Conservation (phyloP, 176 grass and related monocot genomes). For the Typha latifolia region DNA sequence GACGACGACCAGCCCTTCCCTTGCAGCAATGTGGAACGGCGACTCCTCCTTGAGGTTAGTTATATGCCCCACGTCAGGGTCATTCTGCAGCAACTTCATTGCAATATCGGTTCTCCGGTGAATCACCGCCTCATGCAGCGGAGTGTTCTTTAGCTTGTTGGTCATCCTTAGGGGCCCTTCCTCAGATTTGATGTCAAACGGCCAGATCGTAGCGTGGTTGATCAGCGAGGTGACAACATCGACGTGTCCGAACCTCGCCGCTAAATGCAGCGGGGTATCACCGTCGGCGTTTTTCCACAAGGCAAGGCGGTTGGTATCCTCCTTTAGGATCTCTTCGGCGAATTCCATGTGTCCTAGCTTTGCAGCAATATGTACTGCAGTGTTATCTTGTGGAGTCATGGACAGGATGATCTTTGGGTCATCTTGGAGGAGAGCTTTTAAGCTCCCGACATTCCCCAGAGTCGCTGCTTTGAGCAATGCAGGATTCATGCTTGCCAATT, state of each 20-base stretch:
- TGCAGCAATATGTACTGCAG: constrained; percentile 55
- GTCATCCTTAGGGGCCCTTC: not conserved
- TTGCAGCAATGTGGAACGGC: constrained; percentile 57
- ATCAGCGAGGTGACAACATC: constrained; percentile 20
- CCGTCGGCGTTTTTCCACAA: constrained; percentile 25
- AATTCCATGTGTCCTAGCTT: constrained; percentile 18
- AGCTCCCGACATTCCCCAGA: constrained; percentile 16
- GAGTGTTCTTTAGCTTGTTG: constrained; percentile 29
- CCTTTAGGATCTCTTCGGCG: constrained; percentile 10
- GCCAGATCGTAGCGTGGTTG: not conserved
- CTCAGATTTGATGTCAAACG: not conserved
- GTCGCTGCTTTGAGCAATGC: constrained; percentile 35
- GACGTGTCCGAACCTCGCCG: constrained; percentile 26
- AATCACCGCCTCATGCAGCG: constrained; percentile 51
- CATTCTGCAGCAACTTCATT: constrained; percentile 31
- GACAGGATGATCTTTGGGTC: constrained; percentile 14
- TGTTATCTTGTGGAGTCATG: constrained; percentile 38
- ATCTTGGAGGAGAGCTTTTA: not conserved
- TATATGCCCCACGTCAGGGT: constrained; percentile 19
- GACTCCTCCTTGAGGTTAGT: constrained; percentile 37
- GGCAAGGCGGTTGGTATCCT: constrained; percentile 12
- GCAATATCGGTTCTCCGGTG: constrained; percentile 21
- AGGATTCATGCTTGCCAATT: constrained; percentile 27
- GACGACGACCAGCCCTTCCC: constrained; percentile 39
- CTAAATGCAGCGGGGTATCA: constrained; percentile 64